Evolutionary conservation across 352 stramenopile species (phyloP).

Genomic region (Blastocystis sp.): DNA sequence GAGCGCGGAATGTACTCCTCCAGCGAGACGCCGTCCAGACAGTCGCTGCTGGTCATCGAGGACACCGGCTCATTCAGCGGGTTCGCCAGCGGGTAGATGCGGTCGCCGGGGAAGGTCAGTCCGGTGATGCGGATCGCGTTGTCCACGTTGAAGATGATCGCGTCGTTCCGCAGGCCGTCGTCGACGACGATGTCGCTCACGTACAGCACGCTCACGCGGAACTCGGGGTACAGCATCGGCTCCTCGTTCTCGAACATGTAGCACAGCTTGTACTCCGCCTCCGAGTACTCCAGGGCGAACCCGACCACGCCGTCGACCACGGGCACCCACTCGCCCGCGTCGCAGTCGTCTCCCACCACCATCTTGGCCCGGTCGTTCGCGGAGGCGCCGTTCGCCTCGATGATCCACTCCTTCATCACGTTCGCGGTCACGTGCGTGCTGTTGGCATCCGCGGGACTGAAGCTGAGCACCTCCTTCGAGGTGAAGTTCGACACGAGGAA

Average conservation of each 20-base stretch:
- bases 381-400: background rate
- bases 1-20: background rate
- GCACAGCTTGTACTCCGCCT: constrained; percentile 27
- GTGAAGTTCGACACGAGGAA: background rate
- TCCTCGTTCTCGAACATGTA: constrained; percentile 44
- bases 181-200: constrained; percentile 5
- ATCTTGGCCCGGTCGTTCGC: constrained; percentile 37
- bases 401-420: background rate
- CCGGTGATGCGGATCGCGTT: constrained; percentile 28
- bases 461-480: background rate
- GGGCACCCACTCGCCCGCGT: background rate
- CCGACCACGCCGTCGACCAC: background rate
- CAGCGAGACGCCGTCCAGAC: constrained; percentile 9
- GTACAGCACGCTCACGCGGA: constrained; percentile 1
- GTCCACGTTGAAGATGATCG: constrained; percentile 21
- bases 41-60: background rate
- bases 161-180: constrained; percentile 40
- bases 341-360: constrained; percentile 32
- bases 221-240: constrained; percentile 15
- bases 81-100: background rate
- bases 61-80: background rate
- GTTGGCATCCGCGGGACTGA: background rate
- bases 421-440: background rate
- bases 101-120: constrained; percentile 39
- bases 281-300: background rate